Evolutionary conservation across 2,329 filamentous ascomycete species (phyloP), one percentile per base, ranked within the genome.

Genomic region (Colletotrichum truncatum): DNA sequence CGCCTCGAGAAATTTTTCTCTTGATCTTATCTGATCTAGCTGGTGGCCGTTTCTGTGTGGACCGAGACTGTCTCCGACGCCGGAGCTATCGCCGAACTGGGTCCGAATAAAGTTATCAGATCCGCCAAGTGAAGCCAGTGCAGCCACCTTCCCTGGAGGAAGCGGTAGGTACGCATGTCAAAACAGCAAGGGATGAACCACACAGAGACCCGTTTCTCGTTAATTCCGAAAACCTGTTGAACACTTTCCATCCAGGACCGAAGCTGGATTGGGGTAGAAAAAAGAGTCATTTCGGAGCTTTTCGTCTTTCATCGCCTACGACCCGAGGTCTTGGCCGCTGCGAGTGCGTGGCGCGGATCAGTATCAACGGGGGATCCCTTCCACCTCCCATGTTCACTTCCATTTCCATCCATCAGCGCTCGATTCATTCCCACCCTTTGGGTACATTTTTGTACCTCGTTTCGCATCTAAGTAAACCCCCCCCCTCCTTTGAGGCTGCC

Each of bases 71-170:
- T 28, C 49, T 55, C 49, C 28, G 57, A 55, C 30, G 32, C 41
- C 48, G 62, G 49, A 62, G 62, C n/a, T 48, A 38, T 43, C 14
- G 14, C 57, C 28, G 36, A 28, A 62, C 34, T 36, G 32, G 53
- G 56, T 36, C 57, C 64, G 38, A 58, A 69, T 75, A 75, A 73
- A 76, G 74, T 76, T 78, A 77, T 78, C 75, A 71, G 76, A 77
- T 78, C 76, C 74, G 74, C 70, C 63, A 26, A 48, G 48, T 21
- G 14, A 26, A 59, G 45, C 18, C 55, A 45, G 21, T 52, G 60
- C 46, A 60, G 46, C 55, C 56, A 60, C n/a, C 56, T 61, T 43
- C 25, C 56, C 49, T 49, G 48, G 21, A 36, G 38, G 41, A 25
- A 28, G 7, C 39, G 28, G 21, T 21, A 12, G 28, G 71, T 69